Evolutionary conservation across 2,329 filamentous ascomycete genomes (phyloP).

Genomic region (Trichophyton simii): DNA sequence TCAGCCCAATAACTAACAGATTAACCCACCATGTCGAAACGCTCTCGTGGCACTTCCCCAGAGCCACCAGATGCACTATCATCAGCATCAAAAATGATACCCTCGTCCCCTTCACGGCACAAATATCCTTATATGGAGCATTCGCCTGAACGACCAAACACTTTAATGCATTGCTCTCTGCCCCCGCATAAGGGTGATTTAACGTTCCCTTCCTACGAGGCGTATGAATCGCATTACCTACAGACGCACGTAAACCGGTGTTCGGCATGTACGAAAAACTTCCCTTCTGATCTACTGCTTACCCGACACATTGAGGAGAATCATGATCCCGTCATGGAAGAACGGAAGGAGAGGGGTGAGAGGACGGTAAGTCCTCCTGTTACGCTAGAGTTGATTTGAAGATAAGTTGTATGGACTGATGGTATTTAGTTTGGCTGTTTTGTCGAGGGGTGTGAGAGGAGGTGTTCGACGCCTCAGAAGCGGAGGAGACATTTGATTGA

Average conservation of each 20-base stretch:
- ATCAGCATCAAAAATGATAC: slow-evolving; percentile 7
- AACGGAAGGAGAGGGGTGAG: slow-evolving; percentile 65
- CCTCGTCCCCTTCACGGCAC: slow-evolving; percentile 18
- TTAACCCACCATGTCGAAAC: slow-evolving; percentile 46
- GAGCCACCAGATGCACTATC: slow-evolving; percentile 26
- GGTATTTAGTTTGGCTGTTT: slow-evolving; percentile 65
- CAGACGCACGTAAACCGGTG: slow-evolving; percentile 76
- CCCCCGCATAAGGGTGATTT: slow-evolving; percentile 64
- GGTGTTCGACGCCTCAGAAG: slow-evolving; percentile 73
- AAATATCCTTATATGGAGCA: slow-evolving; percentile 47
- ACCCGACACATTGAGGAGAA: slow-evolving; percentile 79
- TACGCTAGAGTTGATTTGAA: background rate
- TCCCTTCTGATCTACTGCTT: slow-evolving; percentile 72
- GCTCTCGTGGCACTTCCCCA: slow-evolving; percentile 34
- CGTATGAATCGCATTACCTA: slow-evolving; percentile 78
- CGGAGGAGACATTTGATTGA: slow-evolving; percentile 80
- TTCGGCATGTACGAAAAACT: slow-evolving; percentile 70
- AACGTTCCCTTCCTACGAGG: slow-evolving; percentile 59
- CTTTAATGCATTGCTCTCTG: slow-evolving; percentile 64
- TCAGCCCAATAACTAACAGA: background rate
- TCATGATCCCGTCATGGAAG: slow-evolving; percentile 67
- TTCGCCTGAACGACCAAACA: slow-evolving; percentile 15
- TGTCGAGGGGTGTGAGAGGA: slow-evolving; percentile 72
- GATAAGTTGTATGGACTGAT: background rate
- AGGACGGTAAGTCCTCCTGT: slow-evolving; percentile 52